Evolutionary conservation across 2,329 filamentous ascomycete genomes (phyloP).

Genomic region (Penicillium rolfsii): DNA sequence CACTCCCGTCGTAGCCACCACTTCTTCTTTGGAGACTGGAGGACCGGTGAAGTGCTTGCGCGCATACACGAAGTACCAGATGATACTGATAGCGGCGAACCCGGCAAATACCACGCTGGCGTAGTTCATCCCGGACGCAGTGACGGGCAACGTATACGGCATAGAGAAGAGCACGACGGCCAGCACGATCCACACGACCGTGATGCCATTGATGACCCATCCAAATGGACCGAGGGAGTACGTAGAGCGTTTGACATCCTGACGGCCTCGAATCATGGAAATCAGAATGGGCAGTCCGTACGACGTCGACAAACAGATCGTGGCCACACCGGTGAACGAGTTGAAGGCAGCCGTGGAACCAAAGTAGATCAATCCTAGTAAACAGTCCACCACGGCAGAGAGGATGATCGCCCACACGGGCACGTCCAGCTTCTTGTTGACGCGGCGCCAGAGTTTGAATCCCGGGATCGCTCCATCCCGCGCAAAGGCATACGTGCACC

Average conservation of each 20-base stretch:
- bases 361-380: constrained; percentile 78
- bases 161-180: constrained; percentile 76
- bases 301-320: constrained; percentile 74
- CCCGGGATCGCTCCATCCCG: constrained; percentile 75
- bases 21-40: constrained; percentile 38
- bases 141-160: constrained; percentile 65
- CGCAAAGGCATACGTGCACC: constrained; percentile 76
- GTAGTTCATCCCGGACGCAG: constrained; percentile 65
- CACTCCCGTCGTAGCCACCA: constrained; percentile 32
- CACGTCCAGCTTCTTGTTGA: constrained; percentile 68
- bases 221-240: constrained; percentile 73
- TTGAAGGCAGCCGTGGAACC: constrained; percentile 77
- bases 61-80: constrained; percentile 67
- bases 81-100: constrained; percentile 62
- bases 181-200: constrained; percentile 71
- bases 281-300: constrained; percentile 78
- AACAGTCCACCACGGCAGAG: constrained; percentile 68
- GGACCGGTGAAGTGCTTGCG: constrained; percentile 68
- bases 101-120: constrained; percentile 67
- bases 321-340: constrained; percentile 78
- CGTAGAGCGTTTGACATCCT: constrained; percentile 65
- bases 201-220: constrained; percentile 67
- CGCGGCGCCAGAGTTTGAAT: constrained; percentile 66
- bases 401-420: constrained; percentile 71
- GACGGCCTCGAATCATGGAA: constrained; percentile 67